Percentiles rank a stretch among this genome's conserved stretches.
Conservation (phyloP, 345 rosid genomes). For the Nephelium lappaceum region DNA sequence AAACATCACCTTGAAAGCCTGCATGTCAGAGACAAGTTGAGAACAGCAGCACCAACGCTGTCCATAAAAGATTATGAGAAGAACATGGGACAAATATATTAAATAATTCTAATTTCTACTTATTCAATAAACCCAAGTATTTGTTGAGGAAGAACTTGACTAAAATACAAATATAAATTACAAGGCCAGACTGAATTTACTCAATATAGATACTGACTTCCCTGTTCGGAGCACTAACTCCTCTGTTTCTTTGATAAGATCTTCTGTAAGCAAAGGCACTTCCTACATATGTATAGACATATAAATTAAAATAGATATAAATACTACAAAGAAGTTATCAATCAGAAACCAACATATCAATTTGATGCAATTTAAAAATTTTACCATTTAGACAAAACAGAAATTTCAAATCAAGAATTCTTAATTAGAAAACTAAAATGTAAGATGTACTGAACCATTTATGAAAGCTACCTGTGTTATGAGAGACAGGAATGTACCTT, state of each 20-base stretch:
- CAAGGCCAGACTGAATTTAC: too few relatives aligned
- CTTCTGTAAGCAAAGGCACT: constrained; percentile 92
- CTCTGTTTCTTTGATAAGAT: constrained; percentile 93
- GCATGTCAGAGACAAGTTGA: constrained; percentile 99
- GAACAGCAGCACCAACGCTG: constrained; percentile 99
- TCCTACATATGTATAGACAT: constrained; percentile 55
- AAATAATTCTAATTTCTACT: not conserved
- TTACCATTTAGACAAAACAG: not conserved
- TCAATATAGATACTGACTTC: too few relatives aligned
- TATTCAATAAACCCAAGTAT: not conserved
- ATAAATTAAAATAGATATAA: constrained; percentile 18
- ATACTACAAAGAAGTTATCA: not conserved
- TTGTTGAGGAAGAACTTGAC: too few relatives aligned
- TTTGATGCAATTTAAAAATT: not conserved
- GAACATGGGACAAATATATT: not conserved
- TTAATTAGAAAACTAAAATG: not conserved
- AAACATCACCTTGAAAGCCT: constrained; percentile 86
- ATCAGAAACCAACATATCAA: not conserved
- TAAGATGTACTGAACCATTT: constrained; percentile 1
- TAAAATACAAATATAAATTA: too few relatives aligned
- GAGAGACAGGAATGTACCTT: not conserved
- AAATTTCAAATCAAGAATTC: not conserved
- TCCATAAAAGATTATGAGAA: constrained; percentile 29
- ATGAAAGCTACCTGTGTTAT: not conserved
- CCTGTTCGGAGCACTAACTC: constrained; percentile 93